A percentile compares a stretch with the other conserved stretches of the same genome.
Conservation (phyloP, 2,329 filamentous ascomycete species). For the Pseudopyricularia javanii region DNA sequence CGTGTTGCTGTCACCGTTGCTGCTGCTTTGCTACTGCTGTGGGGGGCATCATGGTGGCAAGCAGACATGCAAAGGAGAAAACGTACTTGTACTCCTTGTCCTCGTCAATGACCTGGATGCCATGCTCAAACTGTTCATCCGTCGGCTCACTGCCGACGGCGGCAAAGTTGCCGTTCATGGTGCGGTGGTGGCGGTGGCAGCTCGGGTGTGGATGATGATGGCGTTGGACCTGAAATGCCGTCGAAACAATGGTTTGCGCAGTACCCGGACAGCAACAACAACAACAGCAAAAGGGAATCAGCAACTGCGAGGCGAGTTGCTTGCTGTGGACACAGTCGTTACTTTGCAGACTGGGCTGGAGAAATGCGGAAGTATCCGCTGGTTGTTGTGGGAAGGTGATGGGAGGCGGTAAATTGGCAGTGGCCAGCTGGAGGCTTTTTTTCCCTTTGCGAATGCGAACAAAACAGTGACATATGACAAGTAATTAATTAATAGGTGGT, state of each 20-base stretch:
- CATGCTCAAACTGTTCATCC: conserved; percentile 69
- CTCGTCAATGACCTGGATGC: conserved; percentile 93
- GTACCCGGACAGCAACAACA: neutral
- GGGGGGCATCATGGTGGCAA: neutral
- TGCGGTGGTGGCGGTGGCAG: neutral
- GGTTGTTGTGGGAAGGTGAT: neutral
- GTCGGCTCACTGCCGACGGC: conserved; percentile 54
- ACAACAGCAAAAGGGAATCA: neutral
- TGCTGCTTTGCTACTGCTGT: neutral
- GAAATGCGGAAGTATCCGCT: neutral
- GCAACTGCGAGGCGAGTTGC: neutral
- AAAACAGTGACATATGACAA: neutral
- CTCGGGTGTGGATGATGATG: neutral
- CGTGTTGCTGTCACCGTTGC: neutral
- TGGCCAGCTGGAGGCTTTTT: neutral
- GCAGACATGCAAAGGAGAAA: conserved; percentile 3
- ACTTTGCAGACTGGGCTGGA: neutral
- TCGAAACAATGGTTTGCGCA: neutral
- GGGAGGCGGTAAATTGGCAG: neutral
- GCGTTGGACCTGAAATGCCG: neutral
- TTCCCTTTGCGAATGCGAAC: neutral
- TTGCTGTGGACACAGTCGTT: neutral
- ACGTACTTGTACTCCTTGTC: conserved; percentile 92
- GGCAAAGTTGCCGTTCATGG: conserved; percentile 74
- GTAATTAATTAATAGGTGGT: neutral